A percentile compares a stretch with the other conserved stretches of the same genome.
phyloP scores from a whole-genome alignment of 2,329 filamentous ascomycete genomes.

The Didymella keratinophila region DNA sequence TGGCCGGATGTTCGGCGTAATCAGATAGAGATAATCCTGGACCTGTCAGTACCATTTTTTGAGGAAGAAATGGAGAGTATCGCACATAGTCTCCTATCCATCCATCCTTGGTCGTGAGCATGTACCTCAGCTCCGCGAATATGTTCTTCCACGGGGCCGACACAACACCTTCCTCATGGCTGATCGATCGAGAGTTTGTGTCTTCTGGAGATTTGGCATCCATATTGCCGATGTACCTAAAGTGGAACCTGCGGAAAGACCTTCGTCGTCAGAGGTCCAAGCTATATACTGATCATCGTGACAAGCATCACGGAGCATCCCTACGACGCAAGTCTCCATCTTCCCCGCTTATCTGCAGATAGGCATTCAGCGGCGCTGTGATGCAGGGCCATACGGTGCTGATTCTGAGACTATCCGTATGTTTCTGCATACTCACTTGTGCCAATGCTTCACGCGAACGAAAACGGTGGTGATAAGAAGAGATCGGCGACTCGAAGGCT shows the following conservation, averaged over 20 bases:
- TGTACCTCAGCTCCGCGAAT: not conserved
- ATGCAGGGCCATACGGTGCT: not conserved
- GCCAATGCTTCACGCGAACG: not conserved
- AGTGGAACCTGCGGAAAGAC: not conserved
- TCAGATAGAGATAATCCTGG: conserved; percentile 49
- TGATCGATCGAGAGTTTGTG: not conserved
- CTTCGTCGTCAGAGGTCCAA: not conserved
- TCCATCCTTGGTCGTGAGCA: conserved; percentile 3
- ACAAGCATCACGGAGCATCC: not conserved
- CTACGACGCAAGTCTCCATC: not conserved
- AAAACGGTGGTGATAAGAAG: not conserved
- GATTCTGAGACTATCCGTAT: not conserved
- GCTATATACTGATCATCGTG: not conserved
- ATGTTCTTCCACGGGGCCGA: not conserved
- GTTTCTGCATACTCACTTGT: not conserved
- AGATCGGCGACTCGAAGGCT: not conserved
- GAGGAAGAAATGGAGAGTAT: not conserved
- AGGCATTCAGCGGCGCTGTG: not conserved
- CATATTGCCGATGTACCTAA: not conserved
- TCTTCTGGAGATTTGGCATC: not conserved
- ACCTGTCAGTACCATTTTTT: not conserved
- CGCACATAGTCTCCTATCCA: conserved; percentile 8
- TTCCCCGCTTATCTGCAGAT: conserved; percentile 8
- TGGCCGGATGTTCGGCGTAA: conserved; percentile 35
- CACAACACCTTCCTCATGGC: not conserved